phyloP scores from a whole-genome alignment of 106 monocot genomes.

The Allium fistulosum region DNA sequence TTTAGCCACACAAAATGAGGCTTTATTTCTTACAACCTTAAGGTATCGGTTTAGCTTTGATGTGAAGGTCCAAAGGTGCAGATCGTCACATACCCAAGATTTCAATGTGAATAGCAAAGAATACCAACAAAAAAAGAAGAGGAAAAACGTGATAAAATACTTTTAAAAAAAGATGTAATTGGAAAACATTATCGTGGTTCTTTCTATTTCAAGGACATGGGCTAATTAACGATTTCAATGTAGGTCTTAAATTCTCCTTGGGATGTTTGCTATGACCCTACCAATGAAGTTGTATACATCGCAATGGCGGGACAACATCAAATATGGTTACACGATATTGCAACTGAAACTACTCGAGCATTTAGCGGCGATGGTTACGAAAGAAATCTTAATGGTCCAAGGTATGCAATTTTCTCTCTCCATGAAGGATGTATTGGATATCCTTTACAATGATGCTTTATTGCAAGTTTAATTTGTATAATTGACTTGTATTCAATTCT shows the following conservation, averaged over 20 bases:
- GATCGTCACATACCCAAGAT: too few relatives aligned
- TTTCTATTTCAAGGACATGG: too few relatives aligned
- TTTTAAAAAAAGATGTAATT: too few relatives aligned
- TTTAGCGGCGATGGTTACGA: constrained; percentile 95
- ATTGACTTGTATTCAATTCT: neutral
- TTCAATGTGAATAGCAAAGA: too few relatives aligned
- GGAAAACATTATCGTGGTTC: too few relatives aligned
- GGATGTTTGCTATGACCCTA: constrained; percentile 86
- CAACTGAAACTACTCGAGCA: constrained; percentile 47
- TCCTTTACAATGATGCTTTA: neutral
- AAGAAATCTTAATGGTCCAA: constrained; percentile 90
- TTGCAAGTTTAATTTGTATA: neutral
- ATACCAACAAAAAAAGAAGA: too few relatives aligned
- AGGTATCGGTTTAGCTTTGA: too few relatives aligned
- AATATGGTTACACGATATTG: constrained; percentile 75
- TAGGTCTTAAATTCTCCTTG: constrained; percentile 98
- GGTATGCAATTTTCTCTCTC: constrained; percentile 27
- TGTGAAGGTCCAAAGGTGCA: too few relatives aligned
- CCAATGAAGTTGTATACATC: constrained; percentile 71
- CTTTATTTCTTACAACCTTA: too few relatives aligned
- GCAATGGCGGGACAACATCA: constrained; percentile 99
- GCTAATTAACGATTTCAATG: neutral
- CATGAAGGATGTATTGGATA: neutral
- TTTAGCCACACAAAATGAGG: too few relatives aligned
- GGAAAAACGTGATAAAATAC: too few relatives aligned